Conservation (phyloP, 495 filamentous ascomycete genomes). For the Staphylotrichum tortipilum region DNA sequence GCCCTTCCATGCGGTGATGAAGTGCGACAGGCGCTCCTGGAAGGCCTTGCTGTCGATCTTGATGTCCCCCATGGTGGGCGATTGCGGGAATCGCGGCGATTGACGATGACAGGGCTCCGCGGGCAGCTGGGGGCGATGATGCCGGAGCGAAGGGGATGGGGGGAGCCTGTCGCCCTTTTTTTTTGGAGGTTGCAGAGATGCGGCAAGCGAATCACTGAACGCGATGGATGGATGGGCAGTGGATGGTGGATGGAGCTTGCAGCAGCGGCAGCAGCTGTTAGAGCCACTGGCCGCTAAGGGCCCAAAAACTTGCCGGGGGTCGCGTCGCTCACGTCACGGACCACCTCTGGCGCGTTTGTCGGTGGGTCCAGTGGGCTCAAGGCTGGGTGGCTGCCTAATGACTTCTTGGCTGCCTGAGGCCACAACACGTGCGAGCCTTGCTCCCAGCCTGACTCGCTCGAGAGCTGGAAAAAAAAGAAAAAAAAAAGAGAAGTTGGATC, state of each 20-base stretch:
- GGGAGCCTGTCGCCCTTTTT: background rate
- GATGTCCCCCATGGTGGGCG: constrained; percentile 52
- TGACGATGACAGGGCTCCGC: constrained; percentile 18
- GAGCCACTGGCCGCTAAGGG: constrained; percentile 8
- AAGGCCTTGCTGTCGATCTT: constrained; percentile 88
- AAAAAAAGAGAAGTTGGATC: too few relatives aligned
- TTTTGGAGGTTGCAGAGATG: constrained; percentile 1
- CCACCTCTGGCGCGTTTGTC: constrained; percentile 11
- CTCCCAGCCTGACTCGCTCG: too few relatives aligned
- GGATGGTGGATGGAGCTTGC: too few relatives aligned
- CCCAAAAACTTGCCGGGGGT: constrained; percentile 11
- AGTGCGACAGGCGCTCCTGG: constrained; percentile 79
- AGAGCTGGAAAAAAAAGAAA: too few relatives aligned
- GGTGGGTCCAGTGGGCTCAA: too few relatives aligned
- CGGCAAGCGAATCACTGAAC: constrained; percentile 3
- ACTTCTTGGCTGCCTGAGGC: constrained; percentile 5
- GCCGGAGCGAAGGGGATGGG: background rate
- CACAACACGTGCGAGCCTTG: background rate
- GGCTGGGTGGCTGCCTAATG: constrained; percentile 12
- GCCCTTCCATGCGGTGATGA: constrained; percentile 86
- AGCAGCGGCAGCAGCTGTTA: too few relatives aligned
- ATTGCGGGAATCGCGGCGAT: constrained; percentile 18
- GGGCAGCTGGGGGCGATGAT: constrained; percentile 5
- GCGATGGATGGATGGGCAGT: too few relatives aligned
- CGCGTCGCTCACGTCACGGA: constrained; percentile 14